Evolutionary conservation across 2,329 filamentous ascomycete species (phyloP), one percentile per base, ranked within the genome.

Genomic region (Fusarium zealandicum): DNA sequence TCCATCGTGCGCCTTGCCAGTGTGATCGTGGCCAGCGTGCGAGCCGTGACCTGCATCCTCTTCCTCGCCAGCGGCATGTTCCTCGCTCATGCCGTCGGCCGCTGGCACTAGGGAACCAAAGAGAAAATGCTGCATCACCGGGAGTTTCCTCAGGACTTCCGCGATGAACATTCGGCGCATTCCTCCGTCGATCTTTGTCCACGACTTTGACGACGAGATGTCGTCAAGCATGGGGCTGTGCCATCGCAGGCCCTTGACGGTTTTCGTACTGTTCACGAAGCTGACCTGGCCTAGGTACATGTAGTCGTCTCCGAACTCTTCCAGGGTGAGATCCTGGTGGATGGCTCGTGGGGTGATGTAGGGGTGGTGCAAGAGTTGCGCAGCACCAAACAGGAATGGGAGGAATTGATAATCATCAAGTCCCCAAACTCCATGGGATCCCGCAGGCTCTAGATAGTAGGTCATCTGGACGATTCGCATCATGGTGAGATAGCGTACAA

Each of bases 211-310:
- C 1, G 91, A 88, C 4, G 90, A 95, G 61, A 99, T 99, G 72
- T 99, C 95, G 71, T 99, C 95, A 14, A 99, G 84, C 96, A 99
- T 98, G 4, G 96, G 95, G 61, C 89, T 93, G 69, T 99, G 96
- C 95, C 95, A 99, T 37, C 95, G 84, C 56, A 99, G 78, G 1
- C 93, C 93, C 69, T 96, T 92, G 52, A 97, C 93, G 1, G 92
- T 96, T 80, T 99, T 99, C 53, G 96, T 96, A 64, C 87, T 90
- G 75, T 98, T 97, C 52, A 99, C 93, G 75, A 96, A 99, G 44
- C 84, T 83, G 20, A 99, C 91, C 75, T 98, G 95, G 45, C 93
- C 90, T 1, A 99, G 84, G 68, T 99, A 99, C 51, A 99, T 78
- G 69, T 89, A 99, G 50, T 96, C 90, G 50, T 82, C 78, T 12